Conservation (phyloP, 1,139 yeast genomes). For the Lodderomyces parapsilosis region DNA sequence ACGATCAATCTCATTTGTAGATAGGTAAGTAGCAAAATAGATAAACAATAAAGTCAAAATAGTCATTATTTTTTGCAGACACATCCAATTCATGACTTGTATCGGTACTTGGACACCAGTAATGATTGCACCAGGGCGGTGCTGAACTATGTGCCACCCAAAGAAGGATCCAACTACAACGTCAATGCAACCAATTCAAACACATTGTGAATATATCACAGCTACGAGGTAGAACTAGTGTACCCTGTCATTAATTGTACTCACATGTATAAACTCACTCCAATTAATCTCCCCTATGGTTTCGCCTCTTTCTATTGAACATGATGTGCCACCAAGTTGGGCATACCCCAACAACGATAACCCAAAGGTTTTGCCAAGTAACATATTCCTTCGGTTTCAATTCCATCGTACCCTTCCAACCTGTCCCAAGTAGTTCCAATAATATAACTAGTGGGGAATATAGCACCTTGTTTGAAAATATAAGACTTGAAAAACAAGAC, state of each 20-base stretch:
- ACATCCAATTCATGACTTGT: too few relatives aligned
- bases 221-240: too few relatives aligned
- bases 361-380: constrained; percentile 43
- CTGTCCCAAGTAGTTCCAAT: constrained; percentile 48
- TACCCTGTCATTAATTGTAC: not conserved
- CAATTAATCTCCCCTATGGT: too few relatives aligned
- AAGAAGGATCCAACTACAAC: too few relatives aligned
- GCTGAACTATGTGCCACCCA: too few relatives aligned
- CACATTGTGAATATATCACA: too few relatives aligned
- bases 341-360: constrained; percentile 44
- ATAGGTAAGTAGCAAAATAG: too few relatives aligned
- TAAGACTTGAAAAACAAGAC: constrained; percentile 39
- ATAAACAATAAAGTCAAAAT: not conserved
- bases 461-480: constrained; percentile 41
- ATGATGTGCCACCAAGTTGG: constrained; percentile 31
- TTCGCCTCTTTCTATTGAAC: too few relatives aligned
- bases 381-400: constrained; percentile 51
- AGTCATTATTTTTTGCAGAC: too few relatives aligned
- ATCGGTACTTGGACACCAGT: too few relatives aligned
- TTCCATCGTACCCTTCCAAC: constrained; percentile 49
- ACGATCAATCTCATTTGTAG: constrained; percentile 31
- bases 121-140: too few relatives aligned
- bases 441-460: constrained; percentile 42
- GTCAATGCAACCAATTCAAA: too few relatives aligned
- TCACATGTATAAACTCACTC: not conserved